Evolutionary conservation across 2,329 filamentous ascomycete genomes (phyloP).

Genomic region (Chaetomiaceae sp.): DNA sequence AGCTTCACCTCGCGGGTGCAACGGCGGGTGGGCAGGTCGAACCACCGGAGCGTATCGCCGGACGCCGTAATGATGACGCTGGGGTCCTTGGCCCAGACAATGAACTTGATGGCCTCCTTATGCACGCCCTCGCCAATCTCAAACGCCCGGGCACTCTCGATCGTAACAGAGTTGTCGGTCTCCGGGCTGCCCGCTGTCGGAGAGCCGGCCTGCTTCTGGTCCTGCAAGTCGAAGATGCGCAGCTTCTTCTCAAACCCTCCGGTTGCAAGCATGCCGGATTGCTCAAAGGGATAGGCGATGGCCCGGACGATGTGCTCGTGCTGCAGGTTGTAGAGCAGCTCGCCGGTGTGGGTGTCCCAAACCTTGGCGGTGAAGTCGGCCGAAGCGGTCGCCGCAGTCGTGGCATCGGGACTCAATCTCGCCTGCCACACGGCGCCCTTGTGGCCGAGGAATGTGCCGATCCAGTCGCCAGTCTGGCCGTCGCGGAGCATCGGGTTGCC

Average conservation of each 20-base stretch:
- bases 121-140: constrained; percentile 86
- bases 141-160: constrained; percentile 60
- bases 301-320: constrained; percentile 95
- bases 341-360: constrained; percentile 94
- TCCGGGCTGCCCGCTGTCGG: constrained; percentile 30
- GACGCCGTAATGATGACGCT: constrained; percentile 87
- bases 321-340: constrained; percentile 77
- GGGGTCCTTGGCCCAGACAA: constrained; percentile 86
- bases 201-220: constrained; percentile 39
- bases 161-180: constrained; percentile 36
- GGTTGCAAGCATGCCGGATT: constrained; percentile 79
- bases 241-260: constrained; percentile 96
- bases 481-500: constrained; percentile 98
- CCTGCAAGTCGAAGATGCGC: constrained; percentile 80
- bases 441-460: constrained; percentile 95
- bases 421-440: constrained; percentile 98
- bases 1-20: constrained; percentile 72
- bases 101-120: constrained; percentile 85
- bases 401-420: constrained; percentile 79
- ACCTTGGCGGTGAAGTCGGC: constrained; percentile 96
- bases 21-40: constrained; percentile 72
- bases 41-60: constrained; percentile 91
- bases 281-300: constrained; percentile 79
- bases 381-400: constrained; percentile 83
- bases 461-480: constrained; percentile 94